Evolutionary conservation across 345 rosid species (phyloP), one percentile per base, ranked within the genome.

Genomic region (Populus deltoides): DNA sequence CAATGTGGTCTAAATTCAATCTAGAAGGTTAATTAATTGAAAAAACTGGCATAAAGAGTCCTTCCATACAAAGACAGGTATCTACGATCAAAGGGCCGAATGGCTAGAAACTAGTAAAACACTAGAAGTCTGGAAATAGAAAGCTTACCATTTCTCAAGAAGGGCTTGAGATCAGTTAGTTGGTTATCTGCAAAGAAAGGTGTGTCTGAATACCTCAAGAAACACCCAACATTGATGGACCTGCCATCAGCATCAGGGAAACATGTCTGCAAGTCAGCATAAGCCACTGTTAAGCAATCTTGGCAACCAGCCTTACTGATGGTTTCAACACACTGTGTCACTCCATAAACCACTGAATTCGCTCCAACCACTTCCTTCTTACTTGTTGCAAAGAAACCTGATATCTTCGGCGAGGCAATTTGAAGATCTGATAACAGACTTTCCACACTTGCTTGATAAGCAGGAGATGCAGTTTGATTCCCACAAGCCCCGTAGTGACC

Each of bases 201-300:
- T 4, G 80, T 27, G 12, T 77, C 81, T 0, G 86, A 86, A 74
- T 77, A 86, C 70, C 89, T 81, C 25, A 86, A 57, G 73, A 86
- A 88, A 57, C 90, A 88, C 17, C 89, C 90, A 4, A 77, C 83
- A 78, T 86, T 85, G 62, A 86, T 57, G 0, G 86, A 84, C 78
- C 85, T 81, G 18, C 87, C 88, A 36, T 70, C 68, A 3, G 77
- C 65, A 53, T 65, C 25, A 41, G 80, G 75, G 73, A 82, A 69
- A 73, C 90, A 88, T 55, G 49, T 80, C 8, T 77, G 73, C 39
- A 86, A 53, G 75, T 84, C 82, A 3, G 7, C 35, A 33, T 43
- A 22, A 5, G 80, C 89, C 45, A 75, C 80, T n/a, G 70, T 57
- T 78, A 86, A 47, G 80, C 90, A 88, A 20, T 71, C 73, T 29